A percentile compares a stretch with the other conserved stretches of the same genome.
phyloP scores from a whole-genome alignment of 108 stramenopile species.

The Cyclostephanos tholiformis region DNA sequence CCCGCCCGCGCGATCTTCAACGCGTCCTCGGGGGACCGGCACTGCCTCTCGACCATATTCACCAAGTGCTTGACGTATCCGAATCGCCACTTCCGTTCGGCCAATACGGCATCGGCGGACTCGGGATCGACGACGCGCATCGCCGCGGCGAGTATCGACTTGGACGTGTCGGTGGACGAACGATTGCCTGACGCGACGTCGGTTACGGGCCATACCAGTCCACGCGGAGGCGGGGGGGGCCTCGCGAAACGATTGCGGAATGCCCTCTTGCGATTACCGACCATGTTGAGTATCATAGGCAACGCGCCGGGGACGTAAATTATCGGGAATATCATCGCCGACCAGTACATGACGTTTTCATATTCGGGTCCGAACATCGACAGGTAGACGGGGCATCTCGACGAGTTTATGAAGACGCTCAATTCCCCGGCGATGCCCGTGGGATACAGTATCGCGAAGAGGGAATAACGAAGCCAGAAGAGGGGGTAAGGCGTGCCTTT shows the following conservation, averaged over 20 bases:
- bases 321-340: slow-evolving; percentile 64
- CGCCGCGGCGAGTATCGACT: slow-evolving; percentile 87
- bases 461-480: slow-evolving; percentile 96
- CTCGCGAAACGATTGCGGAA: slow-evolving; percentile 92
- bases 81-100: slow-evolving; percentile 83
- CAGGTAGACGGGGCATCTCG: slow-evolving; percentile 57
- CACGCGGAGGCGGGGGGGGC: slow-evolving; percentile 87
- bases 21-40: slow-evolving; percentile 83
- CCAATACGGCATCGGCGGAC: slow-evolving; percentile 62
- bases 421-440: slow-evolving; percentile 95
- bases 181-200: slow-evolving; percentile 63
- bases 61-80: slow-evolving; percentile 90
- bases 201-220: slow-evolving; percentile 87
- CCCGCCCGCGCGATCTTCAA: slow-evolving; percentile 91
- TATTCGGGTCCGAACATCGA: slow-evolving; percentile 45
- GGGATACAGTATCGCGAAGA: slow-evolving; percentile 94
- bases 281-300: slow-evolving; percentile 97
- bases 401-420: slow-evolving; percentile 74
- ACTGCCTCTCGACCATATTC: slow-evolving; percentile 84
- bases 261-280: slow-evolving; percentile 82
- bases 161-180: slow-evolving; percentile 87
- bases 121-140: slow-evolving; percentile 74
- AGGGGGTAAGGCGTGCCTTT: slow-evolving; percentile 91
- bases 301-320: slow-evolving; percentile 88
- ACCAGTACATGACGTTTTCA: slow-evolving; percentile 54